phyloP scores from a whole-genome alignment of 495 filamentous ascomycete genomes.

The Talaromyces thailandensis region DNA sequence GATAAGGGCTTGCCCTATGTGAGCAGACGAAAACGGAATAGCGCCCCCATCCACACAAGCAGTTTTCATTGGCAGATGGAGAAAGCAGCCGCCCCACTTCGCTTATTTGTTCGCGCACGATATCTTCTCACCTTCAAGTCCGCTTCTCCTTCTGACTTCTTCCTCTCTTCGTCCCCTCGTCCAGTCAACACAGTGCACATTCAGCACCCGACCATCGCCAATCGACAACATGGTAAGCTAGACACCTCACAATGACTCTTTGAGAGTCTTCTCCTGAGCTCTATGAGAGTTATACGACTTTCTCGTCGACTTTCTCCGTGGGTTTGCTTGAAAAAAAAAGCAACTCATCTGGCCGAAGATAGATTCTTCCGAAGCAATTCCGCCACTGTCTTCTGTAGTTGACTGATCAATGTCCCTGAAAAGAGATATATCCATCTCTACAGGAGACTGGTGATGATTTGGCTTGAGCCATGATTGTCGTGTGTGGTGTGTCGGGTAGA shows the following conservation, averaged over 20 bases:
- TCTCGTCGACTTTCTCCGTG: slow-evolving; percentile 20
- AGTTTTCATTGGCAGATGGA: background rate
- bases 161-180: slow-evolving; percentile 16
- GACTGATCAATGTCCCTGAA: slow-evolving; percentile 1
- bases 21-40: background rate
- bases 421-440: slow-evolving; percentile 18
- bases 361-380: slow-evolving; percentile 28
- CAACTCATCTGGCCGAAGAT: background rate
- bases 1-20: slow-evolving; percentile 1
- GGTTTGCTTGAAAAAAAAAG: slow-evolving; percentile 17
- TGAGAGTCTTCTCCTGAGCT: slow-evolving; percentile 23
- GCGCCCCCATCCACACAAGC: background rate
- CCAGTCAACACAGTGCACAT: slow-evolving; percentile 23
- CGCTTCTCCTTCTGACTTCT: slow-evolving; percentile 11
- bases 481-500: slow-evolving; percentile 37
- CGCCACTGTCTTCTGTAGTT: slow-evolving; percentile 22
- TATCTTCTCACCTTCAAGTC: background rate
- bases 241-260: slow-evolving; percentile 15
- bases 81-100: background rate
- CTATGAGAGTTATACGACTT: slow-evolving; percentile 27
- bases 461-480: slow-evolving; percentile 61
- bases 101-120: slow-evolving; percentile 8
- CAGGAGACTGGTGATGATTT: slow-evolving; percentile 54
- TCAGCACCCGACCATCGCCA: slow-evolving; percentile 31
- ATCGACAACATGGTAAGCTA: slow-evolving; percentile 47